phyloP scores from a whole-genome alignment of 1,284 basidiomycete species.

The Moesziomyces parantarcticus region DNA sequence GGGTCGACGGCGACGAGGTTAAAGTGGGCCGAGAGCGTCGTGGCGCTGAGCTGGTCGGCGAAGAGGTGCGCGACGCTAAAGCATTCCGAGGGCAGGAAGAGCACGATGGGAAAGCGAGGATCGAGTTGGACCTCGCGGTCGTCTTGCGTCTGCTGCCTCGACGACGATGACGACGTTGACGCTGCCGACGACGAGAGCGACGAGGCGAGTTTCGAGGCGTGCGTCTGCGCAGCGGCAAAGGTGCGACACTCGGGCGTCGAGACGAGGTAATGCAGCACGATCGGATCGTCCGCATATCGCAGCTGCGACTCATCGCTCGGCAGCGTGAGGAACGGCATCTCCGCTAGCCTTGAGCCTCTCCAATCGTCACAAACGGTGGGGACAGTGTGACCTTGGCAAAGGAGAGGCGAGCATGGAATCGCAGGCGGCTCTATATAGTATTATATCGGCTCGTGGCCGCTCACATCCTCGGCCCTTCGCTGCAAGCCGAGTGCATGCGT shows the following conservation, averaged over 20 bases:
- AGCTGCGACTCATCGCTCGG: slow-evolving; percentile 6
- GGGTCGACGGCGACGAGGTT: slow-evolving; percentile 29
- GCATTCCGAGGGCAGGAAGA: slow-evolving; percentile 25
- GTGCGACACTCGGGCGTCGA: slow-evolving; percentile 12
- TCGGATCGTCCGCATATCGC: slow-evolving; percentile 2
- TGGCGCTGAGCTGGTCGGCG: slow-evolving; percentile 13
- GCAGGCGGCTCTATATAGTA: too few species aligned
- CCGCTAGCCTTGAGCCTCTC: too few species aligned
- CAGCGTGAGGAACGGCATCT: slow-evolving; percentile 25
- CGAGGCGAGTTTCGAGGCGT: slow-evolving; percentile 3
- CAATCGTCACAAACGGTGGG: too few species aligned
- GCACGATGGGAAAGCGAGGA: slow-evolving; percentile 12
- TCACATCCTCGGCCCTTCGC: too few species aligned
- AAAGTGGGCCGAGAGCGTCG: slow-evolving; percentile 5
- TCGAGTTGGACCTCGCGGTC: slow-evolving; percentile 2
- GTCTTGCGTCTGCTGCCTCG: not conserved
- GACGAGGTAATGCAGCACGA: slow-evolving; percentile 25
- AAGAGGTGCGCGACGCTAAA: slow-evolving; percentile 28
- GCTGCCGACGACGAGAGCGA: not conserved
- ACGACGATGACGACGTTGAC: not conserved
- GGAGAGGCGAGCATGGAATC: too few species aligned
- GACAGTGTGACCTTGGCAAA: too few species aligned
- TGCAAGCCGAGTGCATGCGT: too few species aligned
- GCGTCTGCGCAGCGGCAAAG: slow-evolving; percentile 5
- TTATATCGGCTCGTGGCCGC: too few species aligned